Evolutionary conservation across 345 rosid species (phyloP), one percentile per base, ranked within the genome.

Genomic region (Salix udensis): DNA sequence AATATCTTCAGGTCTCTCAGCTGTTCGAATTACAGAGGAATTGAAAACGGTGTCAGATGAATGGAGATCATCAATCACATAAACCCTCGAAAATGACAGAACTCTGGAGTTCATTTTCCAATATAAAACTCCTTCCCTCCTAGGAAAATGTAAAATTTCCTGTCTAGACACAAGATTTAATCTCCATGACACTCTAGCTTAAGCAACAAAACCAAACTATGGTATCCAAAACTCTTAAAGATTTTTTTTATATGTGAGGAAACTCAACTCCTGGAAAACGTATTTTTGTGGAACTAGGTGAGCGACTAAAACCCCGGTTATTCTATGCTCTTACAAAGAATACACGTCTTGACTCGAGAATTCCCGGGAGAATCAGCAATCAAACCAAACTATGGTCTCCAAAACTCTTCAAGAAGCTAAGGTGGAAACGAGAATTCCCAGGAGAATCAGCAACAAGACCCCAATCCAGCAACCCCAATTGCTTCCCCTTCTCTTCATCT

Each of bases 401-500:
- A 46, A 52, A 37, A 0, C 16, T 23, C 21, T 13, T 74, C 55
- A 81, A 62, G 78, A 52, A 62, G 72, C 79, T 21, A 79, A 65
- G 7, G 64, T 46, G 18, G 52, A 67, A 40, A 77, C 68, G 42
- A 81, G 64, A 52, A 77, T 52, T 21, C 67, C 42, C 44, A 73
- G 23, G 15, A 77, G 34, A 50, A 74, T 5, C 37, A 77, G 50
- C 68, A 73, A 26, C 2, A 55, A 18, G 37, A 60, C 24, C 42
- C 83, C 75, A 40, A 75, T 13, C 83, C 79, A 80, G 24, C 52
- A 80, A 18, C 9, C 44, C 78, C 81, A 81, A 21, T 75, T 65
- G 52, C 75, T 23, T 66, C 67, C 70, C 65, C 69, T 69, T 31
- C 65, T 73, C 81, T 74, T 78, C 79, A 82, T 78, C 67, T 78